phyloP scores from a whole-genome alignment of 2,329 filamentous ascomycete genomes.

The Trichoderma sp. region DNA sequence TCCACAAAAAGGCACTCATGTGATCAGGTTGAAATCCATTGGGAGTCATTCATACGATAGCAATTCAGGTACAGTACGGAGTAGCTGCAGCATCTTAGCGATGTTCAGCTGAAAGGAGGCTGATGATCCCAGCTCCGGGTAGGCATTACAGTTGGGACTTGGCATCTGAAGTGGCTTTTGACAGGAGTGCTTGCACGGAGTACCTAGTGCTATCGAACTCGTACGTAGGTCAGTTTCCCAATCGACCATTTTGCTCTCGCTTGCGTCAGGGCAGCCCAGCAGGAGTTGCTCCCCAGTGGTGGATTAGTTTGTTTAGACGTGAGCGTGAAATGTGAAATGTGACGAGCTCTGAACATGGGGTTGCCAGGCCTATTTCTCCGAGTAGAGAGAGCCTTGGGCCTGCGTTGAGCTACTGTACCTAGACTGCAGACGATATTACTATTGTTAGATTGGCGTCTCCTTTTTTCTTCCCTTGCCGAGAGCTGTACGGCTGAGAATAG shows the following conservation, averaged over 20 bases:
- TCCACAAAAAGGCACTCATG: conserved; percentile 2
- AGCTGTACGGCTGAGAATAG: neutral
- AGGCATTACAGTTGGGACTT: neutral
- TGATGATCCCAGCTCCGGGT: neutral
- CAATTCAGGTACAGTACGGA: neutral
- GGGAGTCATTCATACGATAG: neutral
- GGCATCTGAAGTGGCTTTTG: neutral
- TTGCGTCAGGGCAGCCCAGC: neutral
- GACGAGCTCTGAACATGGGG: neutral
- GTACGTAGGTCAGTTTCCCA: neutral
- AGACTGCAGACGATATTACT: neutral
- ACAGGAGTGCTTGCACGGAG: neutral
- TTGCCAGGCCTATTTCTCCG: neutral
- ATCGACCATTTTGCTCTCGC: neutral
- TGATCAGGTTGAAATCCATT: neutral
- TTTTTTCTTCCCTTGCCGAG: neutral
- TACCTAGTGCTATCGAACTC: neutral
- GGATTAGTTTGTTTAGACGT: neutral
- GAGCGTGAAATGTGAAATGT: neutral
- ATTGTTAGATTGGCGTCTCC: neutral
- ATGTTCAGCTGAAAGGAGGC: neutral
- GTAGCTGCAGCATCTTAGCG: neutral
- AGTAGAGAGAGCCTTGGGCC: neutral
- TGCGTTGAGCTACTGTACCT: neutral
- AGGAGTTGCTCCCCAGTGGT: neutral